Evolutionary conservation across 108 stramenopile species (phyloP).

Genomic region (Cylindrotheca closterium): DNA sequence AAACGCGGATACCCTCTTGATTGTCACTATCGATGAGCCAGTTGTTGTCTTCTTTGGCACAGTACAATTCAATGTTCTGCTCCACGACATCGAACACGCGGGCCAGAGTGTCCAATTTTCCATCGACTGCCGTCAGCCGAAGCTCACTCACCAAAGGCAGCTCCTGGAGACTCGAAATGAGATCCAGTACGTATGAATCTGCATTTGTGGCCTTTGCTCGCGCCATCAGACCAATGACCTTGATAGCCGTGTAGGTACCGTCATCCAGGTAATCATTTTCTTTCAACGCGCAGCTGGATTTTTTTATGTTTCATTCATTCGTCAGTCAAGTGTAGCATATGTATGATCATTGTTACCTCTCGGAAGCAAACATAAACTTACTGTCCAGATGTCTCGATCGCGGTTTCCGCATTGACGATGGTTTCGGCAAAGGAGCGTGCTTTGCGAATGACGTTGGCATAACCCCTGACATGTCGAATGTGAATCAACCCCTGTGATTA

Average conservation of each 20-base stretch:
- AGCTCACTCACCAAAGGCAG: slow-evolving; percentile 63
- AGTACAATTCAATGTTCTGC: slow-evolving; percentile 32
- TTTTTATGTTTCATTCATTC: too few species aligned
- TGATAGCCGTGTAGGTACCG: slow-evolving; percentile 86
- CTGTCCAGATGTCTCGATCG: slow-evolving; percentile 89
- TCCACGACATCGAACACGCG: slow-evolving; percentile 48
- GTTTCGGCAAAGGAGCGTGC: slow-evolving; percentile 67
- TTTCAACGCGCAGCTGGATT: slow-evolving; percentile 53
- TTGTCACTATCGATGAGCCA: slow-evolving; percentile 78
- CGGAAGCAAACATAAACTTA: background rate
- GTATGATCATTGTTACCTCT: background rate
- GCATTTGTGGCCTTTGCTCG: slow-evolving; percentile 13
- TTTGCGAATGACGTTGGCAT: slow-evolving; percentile 84
- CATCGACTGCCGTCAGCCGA: slow-evolving; percentile 57
- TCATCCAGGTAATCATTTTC: slow-evolving; percentile 85
- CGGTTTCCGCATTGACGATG: slow-evolving; percentile 60
- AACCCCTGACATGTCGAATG: slow-evolving; percentile 76
- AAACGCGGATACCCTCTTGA: slow-evolving; percentile 75
- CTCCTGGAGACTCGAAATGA: slow-evolving; percentile 66
- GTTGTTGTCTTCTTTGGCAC: slow-evolving; percentile 18
- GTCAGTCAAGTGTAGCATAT: too few species aligned
- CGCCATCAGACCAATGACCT: slow-evolving; percentile 51
- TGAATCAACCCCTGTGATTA: slow-evolving; percentile 53
- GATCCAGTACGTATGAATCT: slow-evolving; percentile 42
- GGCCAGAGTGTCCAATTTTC: slow-evolving; percentile 54